Evolutionary conservation across 495 filamentous ascomycete genomes (phyloP).

Genomic region (Lophiotrema nucula): DNA sequence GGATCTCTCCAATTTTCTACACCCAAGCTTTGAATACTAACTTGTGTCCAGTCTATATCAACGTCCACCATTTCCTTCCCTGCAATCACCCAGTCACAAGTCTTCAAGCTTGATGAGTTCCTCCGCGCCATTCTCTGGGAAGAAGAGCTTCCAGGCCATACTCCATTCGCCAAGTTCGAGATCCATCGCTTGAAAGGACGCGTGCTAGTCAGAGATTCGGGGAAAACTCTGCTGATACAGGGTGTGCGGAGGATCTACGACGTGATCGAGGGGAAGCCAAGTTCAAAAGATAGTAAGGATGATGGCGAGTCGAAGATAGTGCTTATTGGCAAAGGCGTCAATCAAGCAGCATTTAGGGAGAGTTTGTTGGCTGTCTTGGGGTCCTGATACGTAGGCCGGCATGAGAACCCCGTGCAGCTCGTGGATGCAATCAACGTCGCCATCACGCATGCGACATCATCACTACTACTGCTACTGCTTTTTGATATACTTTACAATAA

Average conservation of each 20-base stretch:
- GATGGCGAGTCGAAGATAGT: conserved; percentile 61
- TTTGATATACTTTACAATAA: no score
- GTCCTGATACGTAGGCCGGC: no score
- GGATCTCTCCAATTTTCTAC: background rate
- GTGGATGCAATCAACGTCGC: no score
- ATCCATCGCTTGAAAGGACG: conserved; percentile 87
- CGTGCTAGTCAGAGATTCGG: conserved; percentile 55
- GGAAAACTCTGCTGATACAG: conserved; percentile 73
- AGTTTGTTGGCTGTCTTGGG: conserved; percentile 15
- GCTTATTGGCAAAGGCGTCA: conserved; percentile 70
- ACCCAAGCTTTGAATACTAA: conserved; percentile 6
- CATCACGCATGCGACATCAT: no score
- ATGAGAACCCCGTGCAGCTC: no score
- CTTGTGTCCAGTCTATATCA: conserved; percentile 70
- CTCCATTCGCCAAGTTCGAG: conserved; percentile 51
- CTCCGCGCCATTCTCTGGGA: conserved; percentile 85
- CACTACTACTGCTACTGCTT: no score
- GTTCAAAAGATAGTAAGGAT: conserved; percentile 23
- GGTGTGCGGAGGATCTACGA: conserved; percentile 94
- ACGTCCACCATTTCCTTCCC: conserved; percentile 70
- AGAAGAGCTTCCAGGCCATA: conserved; percentile 53
- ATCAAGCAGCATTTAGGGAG: conserved; percentile 25
- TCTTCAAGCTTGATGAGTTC: conserved; percentile 73
- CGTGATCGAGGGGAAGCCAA: conserved; percentile 64
- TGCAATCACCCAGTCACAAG: conserved; percentile 50